phyloP scores from a whole-genome alignment of 2,329 filamentous ascomycete genomes.

The Exophiala oligosperma region DNA sequence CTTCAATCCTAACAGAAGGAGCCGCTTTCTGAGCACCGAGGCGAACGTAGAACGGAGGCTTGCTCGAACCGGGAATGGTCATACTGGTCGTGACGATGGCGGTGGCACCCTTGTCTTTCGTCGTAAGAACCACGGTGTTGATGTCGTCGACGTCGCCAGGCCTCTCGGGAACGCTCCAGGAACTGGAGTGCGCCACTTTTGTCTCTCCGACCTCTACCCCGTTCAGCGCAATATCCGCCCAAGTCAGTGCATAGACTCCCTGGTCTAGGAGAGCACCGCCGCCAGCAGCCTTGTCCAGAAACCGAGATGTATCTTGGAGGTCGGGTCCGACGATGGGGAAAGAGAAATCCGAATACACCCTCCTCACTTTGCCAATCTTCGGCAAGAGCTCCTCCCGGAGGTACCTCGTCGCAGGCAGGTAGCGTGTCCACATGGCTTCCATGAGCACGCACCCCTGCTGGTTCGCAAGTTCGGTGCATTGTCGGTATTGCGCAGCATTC shows the following conservation, averaged over 20 bases:
- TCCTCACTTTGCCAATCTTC: conserved; percentile 61
- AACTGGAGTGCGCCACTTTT: conserved; percentile 28
- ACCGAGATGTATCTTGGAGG: conserved; percentile 55
- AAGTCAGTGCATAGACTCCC: conserved; percentile 84
- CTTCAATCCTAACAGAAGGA: conserved; percentile 31
- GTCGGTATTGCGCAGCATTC: conserved; percentile 28
- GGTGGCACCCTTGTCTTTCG: conserved; percentile 8
- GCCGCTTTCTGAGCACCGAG: conserved; percentile 28
- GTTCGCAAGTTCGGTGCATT: conserved; percentile 12
- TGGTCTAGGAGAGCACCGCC: conserved; percentile 80
- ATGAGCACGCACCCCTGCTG: conserved; percentile 31
- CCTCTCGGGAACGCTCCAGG: conserved; percentile 24
- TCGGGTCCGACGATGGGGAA: conserved; percentile 31
- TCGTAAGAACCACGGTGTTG: conserved; percentile 30
- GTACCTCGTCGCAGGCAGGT: conserved; percentile 32
- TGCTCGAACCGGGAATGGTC: conserved; percentile 32
- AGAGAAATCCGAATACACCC: conserved; percentile 32
- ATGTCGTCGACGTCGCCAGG: conserved; percentile 32
- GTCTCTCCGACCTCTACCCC: conserved; percentile 46
- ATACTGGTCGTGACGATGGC: conserved; percentile 32
- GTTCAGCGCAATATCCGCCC: conserved; percentile 56
- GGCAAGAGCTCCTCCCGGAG: conserved; percentile 56
- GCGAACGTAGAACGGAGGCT: conserved; percentile 30
- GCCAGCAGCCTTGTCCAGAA: conserved; percentile 79
- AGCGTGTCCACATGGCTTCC: conserved; percentile 35